Conservation (phyloP, 345 rosid species). For the Hevea brasiliensis region DNA sequence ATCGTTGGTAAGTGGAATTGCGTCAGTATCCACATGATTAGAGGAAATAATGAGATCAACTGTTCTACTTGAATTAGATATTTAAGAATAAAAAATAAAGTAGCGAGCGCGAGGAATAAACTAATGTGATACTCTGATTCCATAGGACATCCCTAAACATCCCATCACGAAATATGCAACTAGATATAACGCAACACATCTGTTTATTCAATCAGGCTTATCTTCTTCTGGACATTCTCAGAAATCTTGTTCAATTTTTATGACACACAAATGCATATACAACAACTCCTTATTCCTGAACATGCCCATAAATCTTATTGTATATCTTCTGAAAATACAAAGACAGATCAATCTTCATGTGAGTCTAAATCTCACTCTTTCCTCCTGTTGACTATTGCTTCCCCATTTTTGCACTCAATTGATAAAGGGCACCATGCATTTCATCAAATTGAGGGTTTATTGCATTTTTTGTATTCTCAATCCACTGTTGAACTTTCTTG, state of each 20-base stretch:
- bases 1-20: constrained; percentile 62
- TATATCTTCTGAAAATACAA: neutral
- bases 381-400: constrained; percentile 24
- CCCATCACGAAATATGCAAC: neutral
- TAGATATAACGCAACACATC: neutral
- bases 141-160: neutral
- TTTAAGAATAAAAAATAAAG: too few relatives aligned
- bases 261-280: neutral
- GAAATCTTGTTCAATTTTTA: neutral
- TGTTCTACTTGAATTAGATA: neutral
- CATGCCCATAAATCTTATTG: neutral
- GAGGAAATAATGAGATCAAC: neutral
- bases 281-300: neutral
- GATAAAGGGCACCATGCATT: constrained; percentile 51
- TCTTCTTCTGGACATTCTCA: neutral
- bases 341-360: neutral
- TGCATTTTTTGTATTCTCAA: constrained; percentile 60
- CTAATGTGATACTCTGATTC: neutral
- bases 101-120: neutral
- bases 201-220: neutral
- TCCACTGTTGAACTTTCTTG: constrained; percentile 75
- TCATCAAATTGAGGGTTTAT: constrained; percentile 72
- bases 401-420: constrained; percentile 34
- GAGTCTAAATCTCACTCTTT: constrained; percentile 27
- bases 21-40: neutral